Percentiles rank a stretch among this genome's conserved stretches.
phyloP scores from a whole-genome alignment of 2,329 filamentous ascomycete genomes.

The Arthroderma sp. region DNA sequence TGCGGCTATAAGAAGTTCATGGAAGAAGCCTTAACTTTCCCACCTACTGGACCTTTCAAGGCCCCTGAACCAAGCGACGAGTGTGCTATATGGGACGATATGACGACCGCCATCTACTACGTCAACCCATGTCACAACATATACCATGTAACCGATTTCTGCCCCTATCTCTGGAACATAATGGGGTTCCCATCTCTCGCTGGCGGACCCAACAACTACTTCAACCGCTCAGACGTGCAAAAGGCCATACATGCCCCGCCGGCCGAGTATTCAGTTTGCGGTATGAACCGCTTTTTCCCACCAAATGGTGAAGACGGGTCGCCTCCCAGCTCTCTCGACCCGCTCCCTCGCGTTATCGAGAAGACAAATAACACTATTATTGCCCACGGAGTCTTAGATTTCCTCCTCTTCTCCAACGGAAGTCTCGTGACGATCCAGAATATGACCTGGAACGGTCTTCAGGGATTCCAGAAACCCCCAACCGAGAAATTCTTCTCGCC shows the following conservation, averaged over 20 bases:
- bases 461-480: slow-evolving; percentile 54
- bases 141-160: slow-evolving; percentile 59
- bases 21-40: slow-evolving; percentile 47
- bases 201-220: slow-evolving; percentile 49
- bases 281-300: slow-evolving; percentile 31
- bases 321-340: slow-evolving; percentile 41
- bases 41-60: slow-evolving; percentile 48
- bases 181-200: slow-evolving; percentile 58
- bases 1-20: slow-evolving; percentile 36
- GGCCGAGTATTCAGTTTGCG: slow-evolving; percentile 45
- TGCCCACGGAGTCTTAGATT: slow-evolving; percentile 58
- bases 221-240: slow-evolving; percentile 58
- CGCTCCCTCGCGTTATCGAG: slow-evolving; percentile 60
- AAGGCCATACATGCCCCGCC: slow-evolving; percentile 50
- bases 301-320: slow-evolving; percentile 23
- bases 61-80: slow-evolving; percentile 28
- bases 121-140: slow-evolving; percentile 69
- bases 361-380: slow-evolving; percentile 59
- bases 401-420: slow-evolving; percentile 54
- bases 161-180: slow-evolving; percentile 56
- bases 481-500: slow-evolving; percentile 56
- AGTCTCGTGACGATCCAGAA: slow-evolving; percentile 63
- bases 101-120: slow-evolving; percentile 39
- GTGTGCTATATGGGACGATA: slow-evolving; percentile 48
- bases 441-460: slow-evolving; percentile 62